Conservation (phyloP, 1,139 yeast genomes). For the Taphrina deformans region DNA sequence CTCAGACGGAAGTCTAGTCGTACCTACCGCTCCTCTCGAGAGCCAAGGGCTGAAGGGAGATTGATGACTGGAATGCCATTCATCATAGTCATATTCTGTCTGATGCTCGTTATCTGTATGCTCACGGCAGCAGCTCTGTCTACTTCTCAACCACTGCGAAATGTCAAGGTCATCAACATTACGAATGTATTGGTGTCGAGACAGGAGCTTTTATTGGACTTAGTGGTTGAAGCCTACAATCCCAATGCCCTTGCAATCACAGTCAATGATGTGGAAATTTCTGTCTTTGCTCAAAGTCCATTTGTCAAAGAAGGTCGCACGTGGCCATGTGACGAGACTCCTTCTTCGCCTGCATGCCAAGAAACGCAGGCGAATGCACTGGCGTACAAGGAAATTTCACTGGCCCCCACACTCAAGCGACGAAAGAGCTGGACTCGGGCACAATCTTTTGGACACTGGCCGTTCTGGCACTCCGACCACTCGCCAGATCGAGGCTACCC, state of each 20-base stretch:
- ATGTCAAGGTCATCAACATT: conserved; percentile 60
- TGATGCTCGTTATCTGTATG: conserved; percentile 30
- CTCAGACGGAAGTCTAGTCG: conserved; percentile 16
- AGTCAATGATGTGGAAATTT: conserved; percentile 69
- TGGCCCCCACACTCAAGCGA: not conserved
- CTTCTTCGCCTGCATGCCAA: not conserved
- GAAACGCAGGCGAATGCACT: not conserved
- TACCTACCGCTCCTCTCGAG: not conserved
- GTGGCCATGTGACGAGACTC: not conserved
- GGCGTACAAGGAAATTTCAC: not conserved
- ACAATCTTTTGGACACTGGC: not conserved
- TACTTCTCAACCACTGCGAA: conserved; percentile 77
- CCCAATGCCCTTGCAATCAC: conserved; percentile 79
- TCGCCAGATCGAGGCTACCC: not conserved
- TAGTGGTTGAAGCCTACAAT: conserved; percentile 75
- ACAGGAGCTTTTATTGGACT: conserved; percentile 80
- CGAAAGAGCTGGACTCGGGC: not conserved
- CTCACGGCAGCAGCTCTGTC: conserved; percentile 61
- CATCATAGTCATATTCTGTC: conserved; percentile 24
- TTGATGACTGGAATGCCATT: conserved; percentile 24
- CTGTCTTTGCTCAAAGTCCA: conserved; percentile 81
- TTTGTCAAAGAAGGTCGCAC: conserved; percentile 46
- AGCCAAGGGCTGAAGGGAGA: not conserved
- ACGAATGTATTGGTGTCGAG: conserved; percentile 75
- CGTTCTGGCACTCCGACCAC: conserved; percentile 35